These are phyloP conservation scores for Clohesyomyces aquaticus DNA, from an alignment of 495 filamentous ascomycete genomes.

Conservation along the genomic window DNA sequence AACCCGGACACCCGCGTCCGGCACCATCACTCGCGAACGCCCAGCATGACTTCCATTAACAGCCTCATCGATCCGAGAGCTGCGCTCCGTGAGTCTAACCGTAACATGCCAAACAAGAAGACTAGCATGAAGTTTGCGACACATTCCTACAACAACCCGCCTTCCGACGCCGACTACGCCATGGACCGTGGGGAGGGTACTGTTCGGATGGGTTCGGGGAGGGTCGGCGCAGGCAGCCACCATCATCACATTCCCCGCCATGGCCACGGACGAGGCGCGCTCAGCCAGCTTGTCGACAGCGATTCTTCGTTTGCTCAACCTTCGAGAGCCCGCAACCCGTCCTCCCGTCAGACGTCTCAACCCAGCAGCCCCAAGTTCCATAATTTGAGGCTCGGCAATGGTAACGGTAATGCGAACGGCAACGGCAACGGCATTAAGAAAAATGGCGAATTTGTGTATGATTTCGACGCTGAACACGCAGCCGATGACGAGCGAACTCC, in stretches of 20 bases:
- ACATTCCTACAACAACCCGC: conserved; percentile 63
- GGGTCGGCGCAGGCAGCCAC: conserved; percentile 60
- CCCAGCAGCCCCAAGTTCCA: conserved; percentile 52
- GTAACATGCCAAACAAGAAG: conserved; percentile 80
- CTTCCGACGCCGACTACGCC: conserved; percentile 58
- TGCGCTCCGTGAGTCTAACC: conserved; percentile 65
- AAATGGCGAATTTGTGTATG: conserved; percentile 60
- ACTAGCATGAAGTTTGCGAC: conserved; percentile 97
- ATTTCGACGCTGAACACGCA: conserved; percentile 73
- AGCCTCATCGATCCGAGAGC: conserved; percentile 75
- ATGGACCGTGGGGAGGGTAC: conserved; percentile 36
- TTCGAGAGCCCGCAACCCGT: conserved; percentile 36
- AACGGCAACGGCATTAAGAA: conserved; percentile 45
- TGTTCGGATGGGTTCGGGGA: conserved; percentile 37
- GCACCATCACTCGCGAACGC: conserved; percentile 91
- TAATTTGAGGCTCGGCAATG: conserved; percentile 25
- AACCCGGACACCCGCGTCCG: conserved; percentile 78
- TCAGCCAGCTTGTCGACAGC: conserved; percentile 74
- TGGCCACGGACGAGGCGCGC: conserved; percentile 64
- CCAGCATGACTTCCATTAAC: conserved; percentile 88
- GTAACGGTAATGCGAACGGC: conserved; percentile 46
- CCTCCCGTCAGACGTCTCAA: conserved; percentile 63
- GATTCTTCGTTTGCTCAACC: conserved; percentile 66
- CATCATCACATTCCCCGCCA: conserved; percentile 79
- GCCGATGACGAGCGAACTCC: conserved; percentile 87